Percentiles rank a stretch among this genome's conserved stretches.
Evolutionary conservation across 306 rosid genomes (phyloP).

Genomic region (Sesbania bispinosa): DNA sequence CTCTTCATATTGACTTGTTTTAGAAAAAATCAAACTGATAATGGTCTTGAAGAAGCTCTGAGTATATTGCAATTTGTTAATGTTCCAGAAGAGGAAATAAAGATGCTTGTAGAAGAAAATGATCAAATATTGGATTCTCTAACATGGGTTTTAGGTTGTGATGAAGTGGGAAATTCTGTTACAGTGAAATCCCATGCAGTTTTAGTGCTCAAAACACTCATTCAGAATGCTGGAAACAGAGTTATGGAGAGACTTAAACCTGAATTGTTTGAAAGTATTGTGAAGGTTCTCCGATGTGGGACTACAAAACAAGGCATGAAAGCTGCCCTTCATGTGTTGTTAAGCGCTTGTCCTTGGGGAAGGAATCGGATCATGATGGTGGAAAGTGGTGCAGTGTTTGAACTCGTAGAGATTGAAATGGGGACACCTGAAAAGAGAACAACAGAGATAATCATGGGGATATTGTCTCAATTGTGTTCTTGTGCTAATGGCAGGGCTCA

Average conservation of each 20-base stretch:
- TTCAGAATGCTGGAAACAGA: slow-evolving; percentile 15
- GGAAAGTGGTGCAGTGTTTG: slow-evolving; percentile 39
- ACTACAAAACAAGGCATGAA: slow-evolving; percentile 38
- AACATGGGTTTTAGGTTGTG: slow-evolving; percentile 41
- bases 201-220: slow-evolving; percentile 34
- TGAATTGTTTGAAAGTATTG: slow-evolving; percentile 37
- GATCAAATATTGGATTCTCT: slow-evolving; percentile 34
- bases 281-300: slow-evolving; percentile 22
- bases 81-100: slow-evolving; percentile 27
- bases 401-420: slow-evolving; percentile 51
- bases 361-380: slow-evolving; percentile 45
- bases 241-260: slow-evolving; percentile 32
- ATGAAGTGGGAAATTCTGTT: slow-evolving; percentile 19
- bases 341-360: slow-evolving; percentile 30
- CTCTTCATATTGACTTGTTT: slow-evolving; percentile 35
- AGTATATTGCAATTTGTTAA: slow-evolving; percentile 40
- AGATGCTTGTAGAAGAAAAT: slow-evolving; percentile 21
- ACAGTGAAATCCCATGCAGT: slow-evolving; percentile 35
- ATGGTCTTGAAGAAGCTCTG: slow-evolving; percentile 59
- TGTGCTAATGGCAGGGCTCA: slow-evolving; percentile 66
- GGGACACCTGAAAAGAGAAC: slow-evolving; percentile 30
- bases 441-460: slow-evolving; percentile 45
- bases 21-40: neutral
- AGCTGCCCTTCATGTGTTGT: slow-evolving; percentile 44
- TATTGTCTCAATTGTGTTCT: slow-evolving; percentile 49